phyloP scores from a whole-genome alignment of 2,329 filamentous ascomycete genomes.

The Phoma sp. region DNA sequence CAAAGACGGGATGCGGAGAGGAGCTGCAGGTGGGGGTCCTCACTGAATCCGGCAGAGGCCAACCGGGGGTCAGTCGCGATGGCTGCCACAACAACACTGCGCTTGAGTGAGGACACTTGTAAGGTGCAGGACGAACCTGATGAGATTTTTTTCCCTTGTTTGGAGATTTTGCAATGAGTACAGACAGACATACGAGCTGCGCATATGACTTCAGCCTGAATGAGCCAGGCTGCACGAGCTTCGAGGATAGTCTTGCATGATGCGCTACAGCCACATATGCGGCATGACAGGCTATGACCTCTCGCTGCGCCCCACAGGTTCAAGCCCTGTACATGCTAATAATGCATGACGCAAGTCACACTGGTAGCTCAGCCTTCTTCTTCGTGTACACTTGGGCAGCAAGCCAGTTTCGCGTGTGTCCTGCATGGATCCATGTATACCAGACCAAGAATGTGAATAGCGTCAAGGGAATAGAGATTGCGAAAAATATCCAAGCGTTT shows the following conservation, averaged over 20 bases:
- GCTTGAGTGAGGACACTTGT: too few relatives aligned
- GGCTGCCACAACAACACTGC: too few relatives aligned
- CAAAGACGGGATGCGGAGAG: neutral
- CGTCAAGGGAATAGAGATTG: slow-evolving; percentile 29
- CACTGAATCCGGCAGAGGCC: neutral
- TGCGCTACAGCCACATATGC: neutral
- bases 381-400: neutral
- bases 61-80: neutral
- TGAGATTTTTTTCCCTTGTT: too few relatives aligned
- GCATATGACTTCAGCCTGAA: too few relatives aligned
- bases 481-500: slow-evolving; percentile 33
- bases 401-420: neutral
- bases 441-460: slow-evolving; percentile 27
- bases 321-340: neutral
- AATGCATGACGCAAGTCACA: slow-evolving; percentile 1
- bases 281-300: neutral
- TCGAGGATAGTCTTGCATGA: neutral
- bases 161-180: too few relatives aligned
- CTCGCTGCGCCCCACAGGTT: neutral
- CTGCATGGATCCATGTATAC: slow-evolving; percentile 22
- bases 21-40: too few relatives aligned
- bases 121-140: too few relatives aligned
- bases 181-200: too few relatives aligned
- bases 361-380: neutral
- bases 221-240: neutral